Evolutionary conservation across 176 grass and related monocot genomes (phyloP).

Genomic region (sorghum (Sorghum bicolor)): Sorghum_bicolor_NCBIv3 NC_012879.2:3684501-3685000

Average conservation of each 20-base stretch:
- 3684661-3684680: too few relatives aligned
- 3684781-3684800: not conserved
- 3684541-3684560: not conserved
- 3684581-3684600: not conserved
- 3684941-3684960: not conserved
- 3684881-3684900: not conserved
- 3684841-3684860: not conserved
- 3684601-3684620: not conserved
- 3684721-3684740: too few relatives aligned
- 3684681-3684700: too few relatives aligned
- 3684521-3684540: not conserved
- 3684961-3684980: not conserved
- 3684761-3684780: not conserved
- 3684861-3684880: not conserved
- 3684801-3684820: not conserved
- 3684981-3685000: not conserved
- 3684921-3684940: not conserved
- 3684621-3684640: not conserved
- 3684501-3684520: too few relatives aligned
- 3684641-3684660: too few relatives aligned
- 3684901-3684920: not conserved
- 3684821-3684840: not conserved
- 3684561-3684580: too few relatives aligned
- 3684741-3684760: not conserved
- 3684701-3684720: not conserved